A percentile compares a stretch with the other conserved stretches of the same genome.
phyloP scores from a whole-genome alignment of 495 filamentous ascomycete species.

The Lichina pygmaea region DNA sequence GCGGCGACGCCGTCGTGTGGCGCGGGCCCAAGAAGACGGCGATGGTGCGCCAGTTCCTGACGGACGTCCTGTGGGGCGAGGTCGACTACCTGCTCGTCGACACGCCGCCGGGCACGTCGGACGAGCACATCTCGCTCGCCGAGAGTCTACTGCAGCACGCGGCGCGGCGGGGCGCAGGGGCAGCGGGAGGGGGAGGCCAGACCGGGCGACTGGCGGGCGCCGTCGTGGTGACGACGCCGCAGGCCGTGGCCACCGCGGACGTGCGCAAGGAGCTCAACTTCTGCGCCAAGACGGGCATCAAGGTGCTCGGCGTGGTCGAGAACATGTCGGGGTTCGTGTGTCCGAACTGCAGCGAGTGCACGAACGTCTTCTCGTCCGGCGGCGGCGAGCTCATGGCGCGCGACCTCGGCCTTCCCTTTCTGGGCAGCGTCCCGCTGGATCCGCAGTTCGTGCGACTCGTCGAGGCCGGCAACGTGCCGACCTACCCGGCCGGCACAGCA shows the following conservation, averaged over 20 bases:
- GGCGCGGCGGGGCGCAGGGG: background rate
- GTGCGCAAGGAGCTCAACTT: constrained; percentile 95
- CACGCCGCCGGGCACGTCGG: constrained; percentile 85
- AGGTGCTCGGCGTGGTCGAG: constrained; percentile 72
- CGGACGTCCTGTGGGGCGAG: constrained; percentile 72
- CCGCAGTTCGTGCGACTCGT: constrained; percentile 37
- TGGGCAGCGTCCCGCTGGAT: constrained; percentile 79
- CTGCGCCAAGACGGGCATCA: constrained; percentile 61
- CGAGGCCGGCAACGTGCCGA: constrained; percentile 27
- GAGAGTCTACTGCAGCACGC: constrained; percentile 43
- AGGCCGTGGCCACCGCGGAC: constrained; percentile 78
- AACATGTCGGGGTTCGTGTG: constrained; percentile 97
- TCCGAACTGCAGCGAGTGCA: constrained; percentile 80
- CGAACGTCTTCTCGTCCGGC: constrained; percentile 72
- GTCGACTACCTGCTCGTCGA: constrained; percentile 82
- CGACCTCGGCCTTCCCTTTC: constrained; percentile 59
- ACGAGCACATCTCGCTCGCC: constrained; percentile 87
- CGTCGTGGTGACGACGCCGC: constrained; percentile 85
- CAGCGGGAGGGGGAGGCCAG: constrained; percentile 11
- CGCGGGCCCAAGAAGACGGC: constrained; percentile 95
- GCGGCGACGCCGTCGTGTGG: constrained; percentile 87
- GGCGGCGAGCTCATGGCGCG: constrained; percentile 75
- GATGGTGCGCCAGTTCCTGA: constrained; percentile 89
- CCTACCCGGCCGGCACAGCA: constrained; percentile 8
- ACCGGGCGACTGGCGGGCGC: constrained; percentile 45